Evolutionary conservation across 257 asterid species (phyloP), one percentile per base, ranked within the genome.

Genomic region (Marsdenia floribunda): DNA sequence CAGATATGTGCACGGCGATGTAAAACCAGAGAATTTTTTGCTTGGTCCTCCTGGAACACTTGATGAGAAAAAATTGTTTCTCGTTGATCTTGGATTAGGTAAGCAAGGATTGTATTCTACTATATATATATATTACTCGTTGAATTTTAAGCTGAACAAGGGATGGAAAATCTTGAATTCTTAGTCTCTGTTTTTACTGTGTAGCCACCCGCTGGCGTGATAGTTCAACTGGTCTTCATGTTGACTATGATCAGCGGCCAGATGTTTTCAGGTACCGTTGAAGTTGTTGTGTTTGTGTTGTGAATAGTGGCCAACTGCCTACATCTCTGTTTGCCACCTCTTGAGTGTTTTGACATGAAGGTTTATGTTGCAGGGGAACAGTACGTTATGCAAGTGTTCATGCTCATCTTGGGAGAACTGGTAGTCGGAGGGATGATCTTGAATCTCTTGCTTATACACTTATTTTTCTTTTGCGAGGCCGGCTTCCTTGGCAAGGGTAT

Each of bases 61-160:
- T 40, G 96, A 90, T 33, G 96, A 87, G 89, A 90, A 88, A 79
- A 90, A 82, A 63, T 87, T 90, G 42, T 88, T 85, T 76, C 88
- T 90, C 35, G 88, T 90, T 74, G 96, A 90, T 80, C 94, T 90
- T 66, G 96, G 96, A 72, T 82, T 88, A 63, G 96, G 96, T 88
- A 87, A 72, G n/a, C 38, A 44, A 33, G 29, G 37, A 54, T 14
- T 65, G 29, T 71, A 1, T 42, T 21, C 64, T 66, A 9, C 52
- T 52, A 24, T 33, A n/a, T 21, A 7, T 47, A 46, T 37, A 38
- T 38, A 35, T 60, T n/a, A 40, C 47, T 54, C 69, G 44, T 18
- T 37, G 24, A 37, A 18, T 7, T 68, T 40, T 73, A 44, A 40
- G 40, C 24, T 55, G 8, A 13, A 33, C 19, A 21, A 26, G 22